Evolutionary conservation across 768 basidiomycete species (phyloP), one percentile per base, ranked within the genome.

Genomic region (Termitomyces sp.): DNA sequence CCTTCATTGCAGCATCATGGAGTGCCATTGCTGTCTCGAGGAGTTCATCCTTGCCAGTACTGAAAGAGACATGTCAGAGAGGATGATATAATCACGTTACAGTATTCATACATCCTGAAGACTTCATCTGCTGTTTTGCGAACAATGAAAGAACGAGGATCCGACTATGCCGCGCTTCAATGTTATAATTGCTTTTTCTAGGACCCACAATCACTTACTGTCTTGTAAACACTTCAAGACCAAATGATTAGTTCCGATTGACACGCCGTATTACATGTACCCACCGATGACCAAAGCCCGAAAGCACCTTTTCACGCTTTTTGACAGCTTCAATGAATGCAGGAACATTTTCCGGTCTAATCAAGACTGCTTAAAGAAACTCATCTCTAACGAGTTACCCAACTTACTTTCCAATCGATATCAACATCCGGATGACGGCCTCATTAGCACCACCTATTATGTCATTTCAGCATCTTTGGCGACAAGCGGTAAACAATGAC

Each of bases 361-460:
- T 24, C 33, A n/a, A 51, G 35, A 18, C 10, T 30, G 40, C 46
- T 46, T 48, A 45, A 6, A 24, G 45, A 46, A 26, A 22, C 14
- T 35, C 28, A 38, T 36, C 3, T 20, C 18, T 32, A 22, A 16
- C 24, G 4, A 38, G 35, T 20, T 6, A 28, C n/a, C 35, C 6
- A 22, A 69, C 84, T 65, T 64, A 90, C 83, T 83, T 84, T 65
- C 92, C 93, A 61, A 96, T 94, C 1, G 90, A 86, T 44, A 92
- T 80, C 43, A 96, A 76, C 94, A 96, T 96, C 14, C 94, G 86
- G 66, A 96, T 93, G 60, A 96, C 94, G 6, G 94, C 92, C 70
- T 96, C 93, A 64, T 94, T 94, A 3, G 93, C 94, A 53, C 93
- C 92, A 62, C 92, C 90, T 81, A 67, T 55, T 30, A 14, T 58